These are phyloP conservation scores for Penicillium brasilianum DNA, from an alignment of 2,329 filamentous ascomycete species.

Conservation along the genomic window DNA sequence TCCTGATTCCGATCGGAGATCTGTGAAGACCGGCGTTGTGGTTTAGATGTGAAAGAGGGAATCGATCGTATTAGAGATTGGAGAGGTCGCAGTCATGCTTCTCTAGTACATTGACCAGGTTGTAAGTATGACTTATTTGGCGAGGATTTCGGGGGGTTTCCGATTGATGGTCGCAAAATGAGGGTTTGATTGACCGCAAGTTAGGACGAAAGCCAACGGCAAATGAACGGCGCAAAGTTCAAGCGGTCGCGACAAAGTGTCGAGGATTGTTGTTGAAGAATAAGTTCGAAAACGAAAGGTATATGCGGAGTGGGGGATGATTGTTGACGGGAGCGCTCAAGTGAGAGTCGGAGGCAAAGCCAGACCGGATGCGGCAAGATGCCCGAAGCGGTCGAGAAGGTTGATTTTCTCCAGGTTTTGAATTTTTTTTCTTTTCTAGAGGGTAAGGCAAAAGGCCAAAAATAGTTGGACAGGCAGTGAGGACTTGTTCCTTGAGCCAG, in stretches of 20 bases:
- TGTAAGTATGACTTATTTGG: not conserved
- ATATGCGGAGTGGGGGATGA: not conserved
- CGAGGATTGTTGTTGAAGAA: not conserved
- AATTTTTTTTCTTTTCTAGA: not conserved
- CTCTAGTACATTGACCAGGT: not conserved
- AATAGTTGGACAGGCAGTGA: not conserved
- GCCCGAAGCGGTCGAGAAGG: conserved; percentile 1
- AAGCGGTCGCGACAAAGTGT: not conserved
- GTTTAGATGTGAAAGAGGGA: not conserved
- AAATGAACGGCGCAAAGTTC: not conserved
- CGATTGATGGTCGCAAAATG: conserved; percentile 5
- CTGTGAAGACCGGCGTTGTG: not conserved
- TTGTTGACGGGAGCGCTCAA: not conserved
- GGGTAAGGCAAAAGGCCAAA: not conserved
- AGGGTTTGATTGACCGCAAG: not conserved
- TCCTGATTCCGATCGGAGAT: not conserved
- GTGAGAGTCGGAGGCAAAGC: conserved; percentile 4
- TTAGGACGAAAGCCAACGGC: not conserved
- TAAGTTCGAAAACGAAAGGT: not conserved
- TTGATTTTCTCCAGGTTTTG: not conserved
- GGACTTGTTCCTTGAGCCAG: not conserved
- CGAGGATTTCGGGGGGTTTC: not conserved
- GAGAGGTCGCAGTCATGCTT: not conserved
- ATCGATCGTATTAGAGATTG: not conserved
- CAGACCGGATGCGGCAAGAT: conserved; percentile 16